Conservation (phyloP, 352 stramenopile species). For the Globisporangium spinosum region DNA sequence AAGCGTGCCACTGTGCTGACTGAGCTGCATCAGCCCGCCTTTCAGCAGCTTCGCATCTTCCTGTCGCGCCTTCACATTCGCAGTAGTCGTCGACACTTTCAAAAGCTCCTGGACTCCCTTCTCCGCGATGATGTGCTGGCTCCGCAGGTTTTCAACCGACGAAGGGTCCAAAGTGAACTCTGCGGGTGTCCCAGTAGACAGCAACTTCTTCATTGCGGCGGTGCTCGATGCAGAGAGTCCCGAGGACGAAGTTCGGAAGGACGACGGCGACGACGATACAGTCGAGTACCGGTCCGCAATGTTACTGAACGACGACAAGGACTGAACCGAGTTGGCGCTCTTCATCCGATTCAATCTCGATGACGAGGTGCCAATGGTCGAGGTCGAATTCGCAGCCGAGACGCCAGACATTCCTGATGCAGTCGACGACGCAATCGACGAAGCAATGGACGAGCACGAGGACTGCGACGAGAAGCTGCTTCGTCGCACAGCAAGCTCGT, state of each 20-base stretch:
- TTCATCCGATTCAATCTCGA: conserved; percentile 12
- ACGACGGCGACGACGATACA: conserved; percentile 23
- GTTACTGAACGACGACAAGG: conserved; percentile 19
- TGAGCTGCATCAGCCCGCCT: conserved; percentile 36
- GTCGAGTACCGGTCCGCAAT: conserved; percentile 21
- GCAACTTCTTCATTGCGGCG: conserved; percentile 37
- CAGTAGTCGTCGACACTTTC: conserved; percentile 34
- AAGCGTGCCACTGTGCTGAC: conserved; percentile 38
- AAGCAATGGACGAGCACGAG: conserved; percentile 36
- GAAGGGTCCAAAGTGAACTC: conserved; percentile 45
- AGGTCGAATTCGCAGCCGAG: conserved; percentile 15
- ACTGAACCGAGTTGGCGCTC: not conserved
- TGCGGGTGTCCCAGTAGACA: conserved; percentile 28
- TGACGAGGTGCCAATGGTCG: conserved; percentile 11
- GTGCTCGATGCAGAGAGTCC: conserved; percentile 25
- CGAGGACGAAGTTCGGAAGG: conserved; percentile 18
- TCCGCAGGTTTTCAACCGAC: conserved; percentile 53
- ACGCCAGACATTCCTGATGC: conserved; percentile 16
- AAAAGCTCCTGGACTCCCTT: conserved; percentile 63
- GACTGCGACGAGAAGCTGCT: conserved; percentile 51
- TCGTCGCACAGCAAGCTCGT: conserved; percentile 40
- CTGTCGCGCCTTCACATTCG: conserved; percentile 38
- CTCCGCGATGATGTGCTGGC: conserved; percentile 61
- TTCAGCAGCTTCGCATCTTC: conserved; percentile 60
- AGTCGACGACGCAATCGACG: conserved; percentile 18